These are phyloP conservation scores for Tripterygium wilfordii DNA, from an alignment of 177 flowering plant genomes.

Conservation along the genomic window DNA sequence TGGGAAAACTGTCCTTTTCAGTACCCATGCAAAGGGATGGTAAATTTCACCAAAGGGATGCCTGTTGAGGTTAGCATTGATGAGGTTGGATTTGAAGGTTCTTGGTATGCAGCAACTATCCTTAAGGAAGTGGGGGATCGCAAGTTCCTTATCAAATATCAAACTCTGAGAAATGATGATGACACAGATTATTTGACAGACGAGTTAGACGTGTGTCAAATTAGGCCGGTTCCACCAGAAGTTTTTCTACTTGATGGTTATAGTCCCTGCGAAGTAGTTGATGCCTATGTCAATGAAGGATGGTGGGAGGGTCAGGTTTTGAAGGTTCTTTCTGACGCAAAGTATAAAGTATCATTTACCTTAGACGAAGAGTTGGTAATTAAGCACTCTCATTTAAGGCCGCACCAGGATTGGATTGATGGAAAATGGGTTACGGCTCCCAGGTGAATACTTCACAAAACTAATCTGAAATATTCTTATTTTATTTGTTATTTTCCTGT, in stretches of 20 bases:
- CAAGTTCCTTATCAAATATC: conserved; percentile 32
- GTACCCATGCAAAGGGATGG: conserved; percentile 1
- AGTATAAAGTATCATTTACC: conserved; percentile 27
- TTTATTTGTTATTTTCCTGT: no score
- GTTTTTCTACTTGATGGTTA: neutral
- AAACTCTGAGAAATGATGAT: conserved; percentile 22
- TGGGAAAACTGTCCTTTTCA: conserved; percentile 5
- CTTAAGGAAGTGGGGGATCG: conserved; percentile 6
- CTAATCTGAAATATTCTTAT: no score
- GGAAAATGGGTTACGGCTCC: conserved; percentile 27
- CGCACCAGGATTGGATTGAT: conserved; percentile 35
- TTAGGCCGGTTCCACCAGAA: conserved; percentile 37
- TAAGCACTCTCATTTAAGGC: conserved; percentile 25
- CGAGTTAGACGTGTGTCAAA: conserved; percentile 17
- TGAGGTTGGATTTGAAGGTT: conserved; percentile 26
- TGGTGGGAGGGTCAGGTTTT: conserved; percentile 43
- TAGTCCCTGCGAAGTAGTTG: conserved; percentile 26
- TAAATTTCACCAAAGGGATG: conserved; percentile 21
- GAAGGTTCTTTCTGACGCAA: conserved; percentile 16
- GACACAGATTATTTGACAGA: conserved; percentile 19
- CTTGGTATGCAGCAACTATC: conserved; percentile 32
- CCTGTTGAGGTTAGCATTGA: conserved; percentile 39
- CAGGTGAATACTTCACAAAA: neutral
- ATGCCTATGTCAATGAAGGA: conserved; percentile 46
- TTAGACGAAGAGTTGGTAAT: conserved; percentile 25